These are phyloP conservation scores for Arthrinium phaeospermum DNA, from an alignment of 2,329 filamentous ascomycete species.

Conservation along the genomic window DNA sequence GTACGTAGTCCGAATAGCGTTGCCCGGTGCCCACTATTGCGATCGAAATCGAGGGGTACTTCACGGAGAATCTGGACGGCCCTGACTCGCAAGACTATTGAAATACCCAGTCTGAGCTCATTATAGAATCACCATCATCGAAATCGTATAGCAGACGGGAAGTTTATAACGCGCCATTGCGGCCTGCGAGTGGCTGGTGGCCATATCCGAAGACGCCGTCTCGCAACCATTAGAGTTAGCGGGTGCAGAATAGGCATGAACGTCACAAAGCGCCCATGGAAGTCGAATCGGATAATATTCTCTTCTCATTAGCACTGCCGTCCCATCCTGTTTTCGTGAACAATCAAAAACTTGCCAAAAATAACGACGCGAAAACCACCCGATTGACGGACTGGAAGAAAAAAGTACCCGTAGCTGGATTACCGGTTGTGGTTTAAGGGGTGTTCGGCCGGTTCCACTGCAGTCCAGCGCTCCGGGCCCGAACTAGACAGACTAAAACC, in stretches of 20 bases:
- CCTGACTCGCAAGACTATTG: not conserved
- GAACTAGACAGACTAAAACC: not conserved
- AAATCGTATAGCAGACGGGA: not conserved
- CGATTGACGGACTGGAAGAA: not conserved
- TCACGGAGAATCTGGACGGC: not conserved
- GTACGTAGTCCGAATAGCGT: not conserved
- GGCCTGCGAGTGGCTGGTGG: not conserved
- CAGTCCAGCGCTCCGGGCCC: not conserved
- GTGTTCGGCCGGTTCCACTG: not conserved
- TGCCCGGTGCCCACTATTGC: not conserved
- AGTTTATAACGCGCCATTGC: not conserved
- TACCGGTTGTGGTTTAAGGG: not conserved
- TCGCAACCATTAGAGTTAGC: not conserved
- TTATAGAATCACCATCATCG: not conserved
- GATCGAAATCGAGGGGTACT: not conserved
- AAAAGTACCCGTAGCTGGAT: not conserved
- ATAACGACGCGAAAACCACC: not conserved
- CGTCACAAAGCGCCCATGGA: not conserved
- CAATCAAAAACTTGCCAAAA: not conserved
- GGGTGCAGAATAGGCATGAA: not conserved
- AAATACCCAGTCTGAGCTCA: not conserved
- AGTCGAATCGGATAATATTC: not conserved
- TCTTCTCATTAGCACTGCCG: not conserved
- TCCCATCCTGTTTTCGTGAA: not conserved
- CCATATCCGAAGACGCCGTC: not conserved